These are phyloP conservation scores for Chaetomiaceae sp. DNA, from an alignment of 2,329 filamentous ascomycete genomes.

Conservation along the genomic window DNA sequence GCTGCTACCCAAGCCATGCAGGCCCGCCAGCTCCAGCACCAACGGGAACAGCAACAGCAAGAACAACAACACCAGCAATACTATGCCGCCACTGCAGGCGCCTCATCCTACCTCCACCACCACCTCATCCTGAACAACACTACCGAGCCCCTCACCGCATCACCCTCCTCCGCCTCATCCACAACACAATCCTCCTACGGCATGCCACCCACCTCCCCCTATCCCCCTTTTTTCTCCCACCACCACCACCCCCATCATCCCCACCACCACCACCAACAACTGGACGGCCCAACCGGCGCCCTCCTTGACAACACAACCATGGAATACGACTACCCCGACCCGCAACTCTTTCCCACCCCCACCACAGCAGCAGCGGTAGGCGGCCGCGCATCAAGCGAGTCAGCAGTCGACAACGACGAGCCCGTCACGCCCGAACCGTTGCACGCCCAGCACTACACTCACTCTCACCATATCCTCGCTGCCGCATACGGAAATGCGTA, in stretches of 20 bases:
- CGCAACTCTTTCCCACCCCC: not conserved
- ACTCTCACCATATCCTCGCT: too few relatives aligned
- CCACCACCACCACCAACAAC: not conserved
- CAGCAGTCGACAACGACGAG: not conserved
- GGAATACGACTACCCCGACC: slow-evolving; percentile 4
- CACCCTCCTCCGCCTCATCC: not conserved
- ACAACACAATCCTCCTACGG: not conserved
- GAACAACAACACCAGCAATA: not conserved
- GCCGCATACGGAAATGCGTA: too few relatives aligned
- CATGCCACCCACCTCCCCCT: not conserved
- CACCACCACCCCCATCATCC: not conserved
- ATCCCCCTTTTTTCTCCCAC: not conserved
- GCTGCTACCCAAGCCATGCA: not conserved
- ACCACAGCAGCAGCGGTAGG: not conserved
- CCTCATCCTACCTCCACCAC: not conserved
- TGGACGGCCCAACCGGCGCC: too few relatives aligned
- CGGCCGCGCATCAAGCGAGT: not conserved
- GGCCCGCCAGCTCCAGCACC: not conserved
- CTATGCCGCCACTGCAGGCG: not conserved
- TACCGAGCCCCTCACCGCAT: too few relatives aligned
- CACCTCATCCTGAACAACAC: slow-evolving; percentile 1
- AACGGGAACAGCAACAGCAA: not conserved
- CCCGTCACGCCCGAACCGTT: slow-evolving; percentile 1
- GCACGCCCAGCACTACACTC: too few relatives aligned
- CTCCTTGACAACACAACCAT: not conserved